Evolutionary conservation across 331 rosid species (phyloP).

Genomic region (Pyrus hybrid): DNA sequence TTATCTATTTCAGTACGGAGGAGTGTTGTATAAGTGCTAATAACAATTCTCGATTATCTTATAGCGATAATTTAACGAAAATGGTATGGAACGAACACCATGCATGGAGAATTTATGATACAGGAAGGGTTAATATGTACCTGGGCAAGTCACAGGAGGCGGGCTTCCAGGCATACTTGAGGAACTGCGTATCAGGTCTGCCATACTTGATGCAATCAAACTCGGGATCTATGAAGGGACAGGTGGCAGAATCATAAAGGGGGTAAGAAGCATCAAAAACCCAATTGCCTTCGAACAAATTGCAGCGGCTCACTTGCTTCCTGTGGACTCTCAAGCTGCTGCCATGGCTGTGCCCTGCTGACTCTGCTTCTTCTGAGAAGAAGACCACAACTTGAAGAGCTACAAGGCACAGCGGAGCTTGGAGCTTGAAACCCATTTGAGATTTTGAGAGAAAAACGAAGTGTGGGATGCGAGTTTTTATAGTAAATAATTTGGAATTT

Average conservation of each 20-base stretch:
- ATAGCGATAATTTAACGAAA: no score
- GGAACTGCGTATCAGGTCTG: conserved; percentile 81
- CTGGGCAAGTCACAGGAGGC: conserved; percentile 72
- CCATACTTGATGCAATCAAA: conserved; percentile 84
- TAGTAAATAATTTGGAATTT: background rate
- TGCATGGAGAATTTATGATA: background rate
- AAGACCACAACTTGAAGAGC: conserved; percentile 25
- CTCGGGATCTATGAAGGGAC: conserved; percentile 79
- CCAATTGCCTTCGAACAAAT: conserved; percentile 69
- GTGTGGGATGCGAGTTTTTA: conserved; percentile 4
- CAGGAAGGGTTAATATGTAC: conserved; percentile 16
- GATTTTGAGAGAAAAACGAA: background rate
- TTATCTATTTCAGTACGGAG: background rate
- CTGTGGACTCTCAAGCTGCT: conserved; percentile 20
- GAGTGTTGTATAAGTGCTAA: background rate
- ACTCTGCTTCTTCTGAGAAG: conserved; percentile 30
- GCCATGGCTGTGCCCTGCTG: conserved; percentile 36
- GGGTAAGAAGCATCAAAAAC: conserved; percentile 58
- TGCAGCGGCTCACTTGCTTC: conserved; percentile 47
- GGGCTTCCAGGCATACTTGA: conserved; percentile 90
- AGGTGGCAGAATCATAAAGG: conserved; percentile 53
- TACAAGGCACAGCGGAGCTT: conserved; percentile 12
- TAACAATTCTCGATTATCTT: background rate
- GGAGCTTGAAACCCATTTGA: conserved; percentile 43
- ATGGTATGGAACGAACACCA: background rate